Percentiles rank a stretch among this genome's conserved stretches.
These are phyloP conservation scores for Ceratocystis colombiana DNA, from an alignment of 2,329 filamentous ascomycete species.

Conservation along the genomic window DNA sequence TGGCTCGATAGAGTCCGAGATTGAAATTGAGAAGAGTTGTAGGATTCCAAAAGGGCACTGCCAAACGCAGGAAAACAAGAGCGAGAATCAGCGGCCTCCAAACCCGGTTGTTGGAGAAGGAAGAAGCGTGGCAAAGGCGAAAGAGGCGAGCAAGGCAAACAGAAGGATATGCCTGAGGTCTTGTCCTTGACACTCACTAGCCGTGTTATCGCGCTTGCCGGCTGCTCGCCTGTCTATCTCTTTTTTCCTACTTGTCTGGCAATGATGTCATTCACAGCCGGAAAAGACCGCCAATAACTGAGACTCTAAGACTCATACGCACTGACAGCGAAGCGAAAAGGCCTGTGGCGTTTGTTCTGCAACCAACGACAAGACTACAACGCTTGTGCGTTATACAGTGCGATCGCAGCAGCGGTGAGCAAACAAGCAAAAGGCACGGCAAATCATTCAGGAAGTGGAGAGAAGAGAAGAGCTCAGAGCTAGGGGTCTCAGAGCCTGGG, in stretches of 20 bases:
- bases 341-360: neutral
- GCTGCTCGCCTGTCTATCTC: neutral
- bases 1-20: neutral
- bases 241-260: neutral
- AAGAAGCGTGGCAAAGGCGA: neutral
- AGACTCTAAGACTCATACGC: conserved; percentile 1
- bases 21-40: neutral
- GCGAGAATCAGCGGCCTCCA: neutral
- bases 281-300: conserved; percentile 6
- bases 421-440: conserved; percentile 7
- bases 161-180: neutral
- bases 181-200: neutral
- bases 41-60: neutral
- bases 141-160: neutral
- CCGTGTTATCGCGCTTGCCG: neutral
- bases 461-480: neutral
- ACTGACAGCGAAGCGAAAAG: conserved; percentile 4
- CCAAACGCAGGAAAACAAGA: neutral
- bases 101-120: neutral
- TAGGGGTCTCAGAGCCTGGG: neutral
- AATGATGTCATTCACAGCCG: conserved; percentile 2
- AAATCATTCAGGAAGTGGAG: neutral
- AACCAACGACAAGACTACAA: neutral
- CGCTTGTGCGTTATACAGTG: neutral
- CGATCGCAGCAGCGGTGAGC: conserved; percentile 7